Conservation (phyloP, 768 basidiomycete species). For the Mrakia gelida region DNA sequence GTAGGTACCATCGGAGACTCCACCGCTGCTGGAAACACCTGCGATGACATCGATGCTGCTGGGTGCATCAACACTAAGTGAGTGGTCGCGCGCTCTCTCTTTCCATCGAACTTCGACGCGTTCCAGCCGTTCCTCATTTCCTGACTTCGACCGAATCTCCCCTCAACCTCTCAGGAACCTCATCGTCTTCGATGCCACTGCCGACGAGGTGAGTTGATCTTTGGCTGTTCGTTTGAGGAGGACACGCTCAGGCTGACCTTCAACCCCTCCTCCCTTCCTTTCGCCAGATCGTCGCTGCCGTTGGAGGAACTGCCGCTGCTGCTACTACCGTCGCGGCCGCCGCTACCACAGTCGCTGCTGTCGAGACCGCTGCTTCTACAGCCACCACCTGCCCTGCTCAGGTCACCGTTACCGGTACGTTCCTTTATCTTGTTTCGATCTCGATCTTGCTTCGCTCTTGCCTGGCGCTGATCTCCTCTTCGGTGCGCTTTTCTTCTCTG, state of each 20-base stretch:
- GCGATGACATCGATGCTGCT: conserved; percentile 51
- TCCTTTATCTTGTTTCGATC: neutral
- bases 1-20: conserved; percentile 35
- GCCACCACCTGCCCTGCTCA: conserved; percentile 34
- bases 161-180: conserved; percentile 46
- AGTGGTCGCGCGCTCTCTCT: no score
- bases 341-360: neutral
- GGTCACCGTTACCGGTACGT: conserved; percentile 37
- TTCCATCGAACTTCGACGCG: no score
- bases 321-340: neutral
- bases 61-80: conserved; percentile 61
- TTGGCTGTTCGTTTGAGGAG: no score
- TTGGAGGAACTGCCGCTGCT: neutral
- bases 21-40: conserved; percentile 50
- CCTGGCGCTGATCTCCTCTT: neutral
- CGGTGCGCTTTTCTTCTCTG: neutral
- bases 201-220: conserved; percentile 11
- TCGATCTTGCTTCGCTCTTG: neutral
- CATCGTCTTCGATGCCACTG: conserved; percentile 32
- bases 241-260: neutral
- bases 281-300: conserved; percentile 3
- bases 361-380: conserved; percentile 5
- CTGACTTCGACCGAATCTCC: no score
- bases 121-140: no score
- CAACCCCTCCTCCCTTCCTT: neutral